Evolutionary conservation across 257 asterid species (phyloP), one percentile per base, ranked within the genome.

Genomic region (Gentiana dahurica): DNA sequence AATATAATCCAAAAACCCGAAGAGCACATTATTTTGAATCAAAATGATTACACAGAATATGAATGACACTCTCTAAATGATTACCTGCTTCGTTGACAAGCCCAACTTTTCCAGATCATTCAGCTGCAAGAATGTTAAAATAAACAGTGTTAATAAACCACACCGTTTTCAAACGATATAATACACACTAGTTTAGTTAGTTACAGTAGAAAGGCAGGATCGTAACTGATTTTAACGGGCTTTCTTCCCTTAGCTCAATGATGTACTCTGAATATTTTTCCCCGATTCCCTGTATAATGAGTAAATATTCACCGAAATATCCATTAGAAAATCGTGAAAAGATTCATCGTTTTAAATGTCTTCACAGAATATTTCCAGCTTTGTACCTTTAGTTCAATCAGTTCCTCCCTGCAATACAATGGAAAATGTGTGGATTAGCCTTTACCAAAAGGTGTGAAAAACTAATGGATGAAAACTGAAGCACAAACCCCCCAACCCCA

Each of bases 61-160:
- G 2, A n/a, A 36, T 32, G 6, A 46, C 38, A 1, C 11, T 12
- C 8, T n/a, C 7, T n/a, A 36, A 50, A 32, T 33, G 41, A 13
- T 54, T 74, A 86, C 97, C 95, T 90, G 96, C 65, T 85, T 90
- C 6, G 86, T 63, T 33, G 98, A 79, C 58, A 87, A 82, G 32
- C 98, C 96, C 4, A 72, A 61, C 76, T 90, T 90, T 79, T 81
- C 87, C 68, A 87, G 59, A 68, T 90, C 98, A 39, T 60, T 66
- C 3, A 87, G 73, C 98, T 86, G 84, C 81, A 79, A 51, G 47
- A 65, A 61, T 36, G 8, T 63, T 9, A 49, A 32, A 12, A 36
- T 34, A 0, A 48, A 15, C 54, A 54, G 0, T 36, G 47, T 4
- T 12, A 38, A 11, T 24, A 24, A 24, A 24, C 24, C 24, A 33